These are phyloP conservation scores for Diaporthe amygdali DNA, from an alignment of 2,329 filamentous ascomycete genomes.

Conservation along the genomic window DNA sequence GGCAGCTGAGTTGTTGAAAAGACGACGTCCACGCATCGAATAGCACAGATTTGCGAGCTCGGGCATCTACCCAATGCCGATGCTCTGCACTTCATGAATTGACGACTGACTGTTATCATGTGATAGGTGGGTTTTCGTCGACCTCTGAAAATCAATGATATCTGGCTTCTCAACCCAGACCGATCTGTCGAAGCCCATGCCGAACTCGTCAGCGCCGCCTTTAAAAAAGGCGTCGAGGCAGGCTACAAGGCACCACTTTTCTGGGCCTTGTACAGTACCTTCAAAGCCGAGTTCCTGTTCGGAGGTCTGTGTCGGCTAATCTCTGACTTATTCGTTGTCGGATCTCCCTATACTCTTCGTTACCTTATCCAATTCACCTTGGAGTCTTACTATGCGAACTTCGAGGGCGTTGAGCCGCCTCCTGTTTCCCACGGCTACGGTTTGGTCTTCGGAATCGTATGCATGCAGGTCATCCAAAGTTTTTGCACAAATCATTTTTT, in stretches of 20 bases:
- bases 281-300: slow-evolving; percentile 82
- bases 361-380: slow-evolving; percentile 87
- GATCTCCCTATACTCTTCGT: slow-evolving; percentile 83
- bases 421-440: slow-evolving; percentile 78
- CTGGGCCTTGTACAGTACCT: slow-evolving; percentile 85
- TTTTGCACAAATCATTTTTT: slow-evolving; percentile 88
- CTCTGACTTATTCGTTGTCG: slow-evolving; percentile 76
- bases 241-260: slow-evolving; percentile 77
- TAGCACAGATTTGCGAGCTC: not conserved
- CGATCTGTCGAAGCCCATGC: slow-evolving; percentile 75
- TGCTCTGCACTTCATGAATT: slow-evolving; percentile 48
- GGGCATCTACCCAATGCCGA: not conserved
- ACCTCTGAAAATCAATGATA: slow-evolving; percentile 80
- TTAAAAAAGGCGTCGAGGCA: slow-evolving; percentile 68
- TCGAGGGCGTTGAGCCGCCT: slow-evolving; percentile 59
- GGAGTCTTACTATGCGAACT: slow-evolving; percentile 74
- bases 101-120: not conserved
- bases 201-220: slow-evolving; percentile 67
- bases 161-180: slow-evolving; percentile 87
- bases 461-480: slow-evolving; percentile 85
- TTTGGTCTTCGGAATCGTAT: slow-evolving; percentile 80
- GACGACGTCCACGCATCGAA: not conserved
- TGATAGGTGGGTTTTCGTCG: slow-evolving; percentile 78
- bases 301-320: slow-evolving; percentile 77
- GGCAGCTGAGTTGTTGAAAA: not conserved